Base-by-base conservation (phyloP, 177 flowering plant genomes). In the Vitis hybrid region DNA sequence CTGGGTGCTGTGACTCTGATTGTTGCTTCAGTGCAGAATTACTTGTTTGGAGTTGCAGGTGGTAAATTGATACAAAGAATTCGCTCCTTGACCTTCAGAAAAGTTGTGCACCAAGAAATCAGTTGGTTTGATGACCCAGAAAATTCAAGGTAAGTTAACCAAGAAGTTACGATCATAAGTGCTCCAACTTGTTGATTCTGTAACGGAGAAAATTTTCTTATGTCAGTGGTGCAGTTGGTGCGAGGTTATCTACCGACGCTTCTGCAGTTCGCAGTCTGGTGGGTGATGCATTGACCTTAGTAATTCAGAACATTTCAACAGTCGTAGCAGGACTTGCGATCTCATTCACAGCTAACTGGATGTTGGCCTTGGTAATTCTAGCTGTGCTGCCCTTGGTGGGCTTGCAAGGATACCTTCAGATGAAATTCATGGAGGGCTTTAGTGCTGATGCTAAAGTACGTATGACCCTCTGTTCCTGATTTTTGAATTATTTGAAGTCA, bases 151-250 rank as follows among this genome's bases (percentile, higher is more conserved):
- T 18, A 75, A 81, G 48, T 60, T 57, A 48, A 75, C 7, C 7
- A 0, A 35, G 27, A 35, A 35, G 46, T 6, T 35, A 35, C 46
- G 27, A 24, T 24, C 27, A 24, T 2, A 24, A 24, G 27, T 24
- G 27, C 27, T 24, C 27, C 27, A 24, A 24, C 3, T 24, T 24
- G 27, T 24, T 24, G 27, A 24, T 24, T 24, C 27, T 24, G 27
- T 24, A 24, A 24, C 3, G 27, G 3, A 24, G 27, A 2, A 24
- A 24, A 24, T 24, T 24, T 24, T 24, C 27, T 24, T 35, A 86
- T 71, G 80, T 87, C 73, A 84, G 87, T 68, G 87, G 87, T 32
- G 83, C 81, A 65, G 76, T 84, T 57, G 80, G 87, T 3, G 84
- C 86, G 72, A 77, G 88, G 59, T 69, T 85, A 24, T 79, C 86